Conservation (phyloP, 352 stramenopile genomes). For the Globisporangium paddicum region DNA sequence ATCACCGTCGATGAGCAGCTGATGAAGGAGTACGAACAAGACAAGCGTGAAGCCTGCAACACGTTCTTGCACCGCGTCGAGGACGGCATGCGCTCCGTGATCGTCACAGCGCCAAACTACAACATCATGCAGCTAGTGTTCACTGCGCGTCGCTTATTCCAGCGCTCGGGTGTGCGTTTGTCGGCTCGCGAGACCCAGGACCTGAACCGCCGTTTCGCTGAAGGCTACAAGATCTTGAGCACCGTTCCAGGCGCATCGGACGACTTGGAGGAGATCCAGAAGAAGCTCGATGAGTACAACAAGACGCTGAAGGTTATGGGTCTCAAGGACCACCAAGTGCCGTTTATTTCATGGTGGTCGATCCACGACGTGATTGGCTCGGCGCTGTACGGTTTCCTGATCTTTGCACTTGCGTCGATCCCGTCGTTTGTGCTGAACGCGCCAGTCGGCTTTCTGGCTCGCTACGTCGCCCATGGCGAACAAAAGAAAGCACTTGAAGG, state of each 20-base stretch:
- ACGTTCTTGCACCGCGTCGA: slow-evolving; percentile 79
- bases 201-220: slow-evolving; percentile 89
- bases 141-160: slow-evolving; percentile 94
- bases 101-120: slow-evolving; percentile 97
- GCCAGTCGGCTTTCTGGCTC: slow-evolving; percentile 84
- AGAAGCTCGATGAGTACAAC: slow-evolving; percentile 84
- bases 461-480: slow-evolving; percentile 64
- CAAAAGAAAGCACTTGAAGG: slow-evolving; percentile 81
- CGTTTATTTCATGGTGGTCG: slow-evolving; percentile 83
- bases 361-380: slow-evolving; percentile 89
- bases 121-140: slow-evolving; percentile 95
- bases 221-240: slow-evolving; percentile 85
- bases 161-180: slow-evolving; percentile 81
- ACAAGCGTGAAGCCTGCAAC: slow-evolving; percentile 83
- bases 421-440: slow-evolving; percentile 90
- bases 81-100: slow-evolving; percentile 88
- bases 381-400: slow-evolving; percentile 75
- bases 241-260: slow-evolving; percentile 51
- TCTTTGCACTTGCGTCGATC: slow-evolving; percentile 88
- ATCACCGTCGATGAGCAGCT: slow-evolving; percentile 83
- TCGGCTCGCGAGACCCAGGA: slow-evolving; percentile 90
- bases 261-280: slow-evolving; percentile 57
- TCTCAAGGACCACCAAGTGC: slow-evolving; percentile 89
- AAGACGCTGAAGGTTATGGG: slow-evolving; percentile 83
- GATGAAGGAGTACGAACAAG: slow-evolving; percentile 85